These are phyloP conservation scores for Linum tenue DNA, from an alignment of 345 rosid genomes.

Conservation along the genomic window DNA sequence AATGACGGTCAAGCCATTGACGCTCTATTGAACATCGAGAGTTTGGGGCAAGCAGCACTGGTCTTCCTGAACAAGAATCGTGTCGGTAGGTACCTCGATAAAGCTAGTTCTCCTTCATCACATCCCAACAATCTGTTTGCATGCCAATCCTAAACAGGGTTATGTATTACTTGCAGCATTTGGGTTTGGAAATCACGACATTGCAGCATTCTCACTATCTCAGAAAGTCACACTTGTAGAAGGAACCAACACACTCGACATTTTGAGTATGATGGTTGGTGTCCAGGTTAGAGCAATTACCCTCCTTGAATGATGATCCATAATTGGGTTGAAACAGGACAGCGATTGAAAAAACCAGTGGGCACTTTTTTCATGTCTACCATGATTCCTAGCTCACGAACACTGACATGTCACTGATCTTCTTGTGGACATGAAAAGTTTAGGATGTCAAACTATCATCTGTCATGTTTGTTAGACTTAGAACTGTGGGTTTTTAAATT, in stretches of 20 bases:
- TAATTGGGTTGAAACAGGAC: no score
- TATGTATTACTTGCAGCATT: slow-evolving; percentile 26
- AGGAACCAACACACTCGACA: slow-evolving; percentile 48
- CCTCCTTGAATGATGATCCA: no score
- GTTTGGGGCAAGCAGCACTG: slow-evolving; percentile 59
- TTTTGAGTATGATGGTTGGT: slow-evolving; percentile 51
- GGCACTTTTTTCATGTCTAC: background rate
- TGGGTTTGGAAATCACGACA: slow-evolving; percentile 48
- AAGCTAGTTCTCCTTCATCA: no score
- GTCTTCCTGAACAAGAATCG: slow-evolving; percentile 41
- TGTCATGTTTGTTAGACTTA: no score
- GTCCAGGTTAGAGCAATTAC: slow-evolving; percentile 30
- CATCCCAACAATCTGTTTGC: no score
- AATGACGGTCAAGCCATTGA: slow-evolving; percentile 20
- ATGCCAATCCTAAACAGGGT: background rate
- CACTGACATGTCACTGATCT: no score
- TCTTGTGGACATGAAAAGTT: no score
- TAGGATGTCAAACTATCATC: no score
- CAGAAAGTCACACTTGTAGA: slow-evolving; percentile 31
- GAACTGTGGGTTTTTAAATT: no score
- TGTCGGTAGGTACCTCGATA: slow-evolving; percentile 23
- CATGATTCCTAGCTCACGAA: no score
- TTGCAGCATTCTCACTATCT: slow-evolving; percentile 32
- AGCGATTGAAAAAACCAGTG: background rate
- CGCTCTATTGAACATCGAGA: slow-evolving; percentile 22